These are phyloP conservation scores for Penicillium digitatum DNA, from an alignment of 2,329 filamentous ascomycete genomes.

Conservation along the genomic window DNA sequence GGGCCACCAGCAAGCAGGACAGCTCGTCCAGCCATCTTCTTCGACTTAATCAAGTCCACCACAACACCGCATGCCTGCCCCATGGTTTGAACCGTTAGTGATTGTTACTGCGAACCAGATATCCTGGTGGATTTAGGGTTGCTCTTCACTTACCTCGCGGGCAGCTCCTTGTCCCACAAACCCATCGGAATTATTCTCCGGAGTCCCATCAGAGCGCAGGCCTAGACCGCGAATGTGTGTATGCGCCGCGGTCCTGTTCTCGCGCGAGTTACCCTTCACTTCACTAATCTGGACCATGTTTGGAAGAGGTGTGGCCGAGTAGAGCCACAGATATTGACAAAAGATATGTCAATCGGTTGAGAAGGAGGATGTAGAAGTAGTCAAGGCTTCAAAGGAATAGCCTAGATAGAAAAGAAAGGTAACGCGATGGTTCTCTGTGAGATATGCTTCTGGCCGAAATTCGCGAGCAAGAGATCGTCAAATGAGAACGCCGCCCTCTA, in stretches of 20 bases:
- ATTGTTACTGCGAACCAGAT: conserved; percentile 1
- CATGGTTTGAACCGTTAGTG: conserved; percentile 14
- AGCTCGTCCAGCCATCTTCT: conserved; percentile 96
- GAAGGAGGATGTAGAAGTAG: not conserved
- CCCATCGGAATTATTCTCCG: conserved; percentile 72
- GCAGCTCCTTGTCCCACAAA: conserved; percentile 87
- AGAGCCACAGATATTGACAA: conserved; percentile 18
- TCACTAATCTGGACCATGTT: conserved; percentile 86
- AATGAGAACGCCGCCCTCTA: conserved; percentile 29
- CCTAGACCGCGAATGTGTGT: conserved; percentile 97
- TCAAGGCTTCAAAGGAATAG: conserved; percentile 11
- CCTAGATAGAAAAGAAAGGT: conserved; percentile 13
- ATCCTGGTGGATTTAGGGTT: not conserved
- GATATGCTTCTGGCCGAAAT: conserved; percentile 33
- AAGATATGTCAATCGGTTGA: conserved; percentile 3
- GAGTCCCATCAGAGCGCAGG: conserved; percentile 76
- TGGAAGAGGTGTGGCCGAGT: conserved; percentile 25
- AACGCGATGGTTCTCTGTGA: conserved; percentile 13
- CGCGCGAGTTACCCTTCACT: conserved; percentile 89
- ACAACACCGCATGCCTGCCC: conserved; percentile 84
- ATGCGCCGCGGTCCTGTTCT: conserved; percentile 93
- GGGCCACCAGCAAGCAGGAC: conserved; percentile 91
- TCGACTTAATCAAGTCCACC: conserved; percentile 89
- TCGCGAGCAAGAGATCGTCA: conserved; percentile 30
- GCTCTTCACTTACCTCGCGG: conserved; percentile 65